phyloP scores from a whole-genome alignment of 345 rosid species.

The Odontarrhena argentea region DNA sequence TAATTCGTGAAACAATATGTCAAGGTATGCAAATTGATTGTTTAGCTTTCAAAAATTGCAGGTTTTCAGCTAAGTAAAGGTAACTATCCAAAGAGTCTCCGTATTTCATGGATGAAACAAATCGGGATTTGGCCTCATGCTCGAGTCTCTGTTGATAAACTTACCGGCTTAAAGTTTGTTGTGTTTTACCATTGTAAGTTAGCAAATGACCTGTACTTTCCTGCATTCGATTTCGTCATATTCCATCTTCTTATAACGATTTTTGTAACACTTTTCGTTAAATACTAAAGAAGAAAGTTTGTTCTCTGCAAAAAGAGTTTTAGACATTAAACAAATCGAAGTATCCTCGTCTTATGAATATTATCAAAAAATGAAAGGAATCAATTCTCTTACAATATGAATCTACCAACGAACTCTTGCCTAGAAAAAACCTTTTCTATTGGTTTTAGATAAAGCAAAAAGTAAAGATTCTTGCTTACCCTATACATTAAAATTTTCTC shows the following conservation, averaged over 20 bases:
- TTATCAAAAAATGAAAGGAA: slow-evolving; percentile 11
- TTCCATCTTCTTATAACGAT: not conserved
- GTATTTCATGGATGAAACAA: not conserved
- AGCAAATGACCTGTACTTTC: slow-evolving; percentile 8
- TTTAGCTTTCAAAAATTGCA: slow-evolving; percentile 16
- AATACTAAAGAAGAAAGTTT: slow-evolving; percentile 13
- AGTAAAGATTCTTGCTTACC: slow-evolving; percentile 44
- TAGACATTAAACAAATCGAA: not conserved
- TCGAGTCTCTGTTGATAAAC: slow-evolving; percentile 13
- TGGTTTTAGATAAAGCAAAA: slow-evolving; percentile 29
- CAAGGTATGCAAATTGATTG: not conserved
- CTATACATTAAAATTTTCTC: slow-evolving; percentile 33
- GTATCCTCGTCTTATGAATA: not conserved
- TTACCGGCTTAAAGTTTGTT: slow-evolving; percentile 8
- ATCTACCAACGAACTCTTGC: slow-evolving; percentile 28
- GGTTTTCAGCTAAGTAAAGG: slow-evolving; percentile 16
- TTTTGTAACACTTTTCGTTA: not conserved
- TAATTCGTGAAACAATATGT: not conserved
- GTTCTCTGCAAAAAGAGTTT: not conserved
- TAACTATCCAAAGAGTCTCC: not conserved
- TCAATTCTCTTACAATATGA: slow-evolving; percentile 26
- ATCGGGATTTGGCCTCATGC: slow-evolving; percentile 23
- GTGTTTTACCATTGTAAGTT: slow-evolving; percentile 6
- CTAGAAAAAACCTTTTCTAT: slow-evolving; percentile 12
- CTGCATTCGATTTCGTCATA: not conserved